These are phyloP conservation scores for Neopestalotiopsis sp. DNA, from an alignment of 2,329 filamentous ascomycete genomes.

Conservation along the genomic window DNA sequence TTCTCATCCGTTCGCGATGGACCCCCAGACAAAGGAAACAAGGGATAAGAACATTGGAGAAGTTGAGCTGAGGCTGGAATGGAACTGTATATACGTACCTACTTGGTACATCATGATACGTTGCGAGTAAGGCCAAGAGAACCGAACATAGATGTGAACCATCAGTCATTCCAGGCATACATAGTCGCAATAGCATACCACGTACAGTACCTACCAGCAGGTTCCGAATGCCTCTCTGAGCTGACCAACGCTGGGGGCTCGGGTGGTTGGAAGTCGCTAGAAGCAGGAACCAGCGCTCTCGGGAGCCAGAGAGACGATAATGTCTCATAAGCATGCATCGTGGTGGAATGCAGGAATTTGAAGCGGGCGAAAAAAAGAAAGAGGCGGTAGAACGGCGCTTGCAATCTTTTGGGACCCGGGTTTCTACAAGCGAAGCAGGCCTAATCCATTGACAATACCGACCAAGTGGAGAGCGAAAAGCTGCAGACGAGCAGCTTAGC, in stretches of 20 bases:
- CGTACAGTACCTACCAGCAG: not conserved
- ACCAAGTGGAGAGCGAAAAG: slow-evolving; percentile 7
- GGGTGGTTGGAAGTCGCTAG: not conserved
- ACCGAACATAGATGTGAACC: no score
- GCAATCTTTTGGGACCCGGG: not conserved
- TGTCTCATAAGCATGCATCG: not conserved
- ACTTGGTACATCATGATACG: no score
- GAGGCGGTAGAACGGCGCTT: slow-evolving; percentile 4
- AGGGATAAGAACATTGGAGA: not conserved
- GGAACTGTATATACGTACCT: not conserved
- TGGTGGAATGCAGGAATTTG: not conserved
- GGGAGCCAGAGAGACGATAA: not conserved
- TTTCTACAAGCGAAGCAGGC: slow-evolving; percentile 2
- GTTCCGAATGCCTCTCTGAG: not conserved
- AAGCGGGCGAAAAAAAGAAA: not conserved
- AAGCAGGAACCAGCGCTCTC: slow-evolving; percentile 13
- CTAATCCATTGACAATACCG: not conserved
- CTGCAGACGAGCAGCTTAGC: not conserved
- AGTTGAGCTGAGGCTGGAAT: not conserved
- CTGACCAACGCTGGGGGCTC: not conserved
- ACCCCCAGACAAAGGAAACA: not conserved
- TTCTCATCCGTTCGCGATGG: not conserved
- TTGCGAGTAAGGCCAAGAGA: no score
- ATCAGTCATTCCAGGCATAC: no score
- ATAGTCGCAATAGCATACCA: no score